Base-by-base conservation (phyloP, 192 early-diverging fungal genomes). In the Coemansia sp. region DNA sequence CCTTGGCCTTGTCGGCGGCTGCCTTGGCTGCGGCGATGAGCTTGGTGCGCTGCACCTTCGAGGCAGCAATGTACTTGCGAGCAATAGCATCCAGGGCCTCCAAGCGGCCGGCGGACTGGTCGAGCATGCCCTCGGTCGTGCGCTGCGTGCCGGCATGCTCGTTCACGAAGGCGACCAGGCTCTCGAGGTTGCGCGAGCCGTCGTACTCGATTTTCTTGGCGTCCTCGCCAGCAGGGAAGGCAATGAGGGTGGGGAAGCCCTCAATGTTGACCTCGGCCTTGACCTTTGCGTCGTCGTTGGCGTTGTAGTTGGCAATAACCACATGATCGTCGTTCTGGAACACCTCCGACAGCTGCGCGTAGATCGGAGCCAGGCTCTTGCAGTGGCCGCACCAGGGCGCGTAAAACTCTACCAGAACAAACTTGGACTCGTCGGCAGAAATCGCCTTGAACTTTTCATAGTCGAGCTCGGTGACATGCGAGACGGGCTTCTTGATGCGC, bases 381-480 rank as follows among this genome's bases (percentile, higher is more conserved):
- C 89, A 96, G 77, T 95, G 93, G 10, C 93, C 94, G 72, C 92
- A 96, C 92, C 93, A 96, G 20, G 90, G 90, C 19, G 96, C 96
- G 80, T 90, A 96, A 77, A 97, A 98, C 77, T 94, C 92, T 35
- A 97, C 96, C 65, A 99, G 76, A 9, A 89, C 89, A 75, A 87
- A 90, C 67, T 90, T 92, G 65, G 83, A 68, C 40, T 89, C 76
- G 61, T 92, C 86, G 41, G 92, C 68, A 15, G 91, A 94, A 42
- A 90, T 84, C 24, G 84, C 70, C 58, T 95, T 89, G 83, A 99
- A 99, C 51, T 84, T 87, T 32, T 77, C 79, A 60, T 86, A 84
- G 59, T 89, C 87, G 40, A 99, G 87, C 25, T 86, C 87, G 35
- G 64, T 72, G 8, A 98, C 94, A 32, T 82, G 70, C 7, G 92